Base-by-base conservation (phyloP, 345 rosid species). In the Isatis tinctoria region DNA sequence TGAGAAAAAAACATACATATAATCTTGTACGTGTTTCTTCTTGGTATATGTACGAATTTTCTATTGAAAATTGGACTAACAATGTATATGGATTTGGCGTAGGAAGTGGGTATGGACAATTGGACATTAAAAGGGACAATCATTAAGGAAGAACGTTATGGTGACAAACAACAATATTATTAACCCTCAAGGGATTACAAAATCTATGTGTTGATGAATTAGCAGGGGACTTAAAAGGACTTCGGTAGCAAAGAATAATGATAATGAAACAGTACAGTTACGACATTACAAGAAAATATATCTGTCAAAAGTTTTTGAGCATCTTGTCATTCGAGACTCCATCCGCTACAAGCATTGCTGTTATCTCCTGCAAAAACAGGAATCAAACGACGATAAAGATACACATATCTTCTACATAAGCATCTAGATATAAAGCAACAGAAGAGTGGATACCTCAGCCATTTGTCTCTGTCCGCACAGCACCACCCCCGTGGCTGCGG, bases 391-490 rank as follows among this genome's bases (percentile, higher is more conserved):
- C 18, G 5, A 36, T 77, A 49, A 57, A 58, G 48, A 30, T 9
- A 30, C 27, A 30, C 27, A 59, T 6, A 65, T 65, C 56, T 70
- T 32, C 10, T 47, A 17, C n/a, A 7, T 27, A 44, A 37, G 17
- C 47, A 64, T 22, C 45, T 54, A 37, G 43, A 43, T 64, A 60
- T 52, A 14, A 37, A 51, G 6, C 20, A 20, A 71, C 14, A 67
- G 58, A 36, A 41, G 9, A 47, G 63, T 10, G 67, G 80, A 71
- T 69, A 95, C 99, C 96, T 95, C 98, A 6, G 90, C 76, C 99
- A 95, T 95, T 89, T 88, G 97, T 82, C 74, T 90, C 85, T 88
- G 97, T 59, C 99, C 98, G 69, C 99, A 95, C 28, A 95, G 90
- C 60, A 95, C 86, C 2, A 73, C 98, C 52, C 91, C 97, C 0